Evolutionary conservation across 345 rosid species (phyloP), one percentile per base, ranked within the genome.

Genomic region (Kandelia obovata): DNA sequence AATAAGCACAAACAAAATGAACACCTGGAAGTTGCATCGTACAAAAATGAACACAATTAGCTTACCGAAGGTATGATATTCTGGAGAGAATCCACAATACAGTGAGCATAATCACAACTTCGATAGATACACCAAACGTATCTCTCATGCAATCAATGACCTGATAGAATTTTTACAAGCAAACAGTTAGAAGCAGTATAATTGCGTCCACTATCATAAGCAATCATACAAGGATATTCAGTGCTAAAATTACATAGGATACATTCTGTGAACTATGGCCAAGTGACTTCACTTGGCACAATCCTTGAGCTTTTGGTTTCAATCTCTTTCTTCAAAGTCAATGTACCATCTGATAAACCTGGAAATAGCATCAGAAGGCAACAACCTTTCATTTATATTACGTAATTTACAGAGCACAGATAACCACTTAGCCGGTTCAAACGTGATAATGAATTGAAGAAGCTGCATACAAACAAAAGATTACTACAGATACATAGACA

Each of bases 1-100:
- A 28, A 66, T 43, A 43, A 43, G 1, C 49, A 43, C 49, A 11
- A 10, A 43, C 49, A 43, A 13, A 43, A 43, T 43, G 5, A 11
- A 43, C 49, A 13, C 16, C 49, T 3, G 49, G 13, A 43, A 61
- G 5, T 5, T 10, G 19, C 15, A 39, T 27, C 31, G 8, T 34
- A 17, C 31, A 35, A 53, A 15, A 25, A 6, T 64, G 46, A 21
- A 56, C 21, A 15, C 31, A 53, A 51, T 25, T 6, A 30, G 63
- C 87, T 67, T 78, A 90, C 98, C 78, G 96, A 96, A 73, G 88
- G 99, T 0, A 96, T 96, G 74, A 92, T 86, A 77, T 92, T 89
- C 83, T 96, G 98, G 21, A 96, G 91, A 76, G 98, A 90, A 79
- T 92, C 99, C 70, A 96, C 98, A 21, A 80, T 86, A 86, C 97